These are phyloP conservation scores for Trichopus zeylanicus DNA, from an alignment of 116 monocot genomes.

Conservation along the genomic window DNA sequence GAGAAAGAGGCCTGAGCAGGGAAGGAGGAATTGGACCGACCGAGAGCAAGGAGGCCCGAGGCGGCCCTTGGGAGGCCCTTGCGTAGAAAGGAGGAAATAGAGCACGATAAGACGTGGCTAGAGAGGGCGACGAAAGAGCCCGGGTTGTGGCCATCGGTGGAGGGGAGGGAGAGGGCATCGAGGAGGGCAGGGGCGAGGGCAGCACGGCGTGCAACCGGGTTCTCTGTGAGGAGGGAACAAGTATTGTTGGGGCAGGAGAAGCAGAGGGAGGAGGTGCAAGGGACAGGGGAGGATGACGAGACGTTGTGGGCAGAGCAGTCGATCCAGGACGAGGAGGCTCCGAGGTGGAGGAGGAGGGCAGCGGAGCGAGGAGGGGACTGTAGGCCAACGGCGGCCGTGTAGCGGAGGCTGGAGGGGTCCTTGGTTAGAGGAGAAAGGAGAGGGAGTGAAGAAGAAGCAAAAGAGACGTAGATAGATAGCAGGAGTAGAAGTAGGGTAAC, in stretches of 20 bases:
- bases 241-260: conserved; percentile 45
- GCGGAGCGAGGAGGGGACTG: background rate
- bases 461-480: background rate
- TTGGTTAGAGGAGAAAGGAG: background rate
- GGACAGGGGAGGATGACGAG: background rate
- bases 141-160: conserved; percentile 24
- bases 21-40: conserved; percentile 8
- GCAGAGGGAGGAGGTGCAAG: conserved; percentile 9
- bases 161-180: conserved; percentile 19
- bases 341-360: background rate
- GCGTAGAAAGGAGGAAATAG: conserved; percentile 12
- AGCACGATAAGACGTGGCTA: conserved; percentile 43
- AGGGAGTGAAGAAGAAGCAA: background rate
- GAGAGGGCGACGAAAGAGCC: conserved; percentile 10
- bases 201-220: conserved; percentile 22
- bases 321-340: background rate
- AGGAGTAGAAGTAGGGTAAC: background rate
- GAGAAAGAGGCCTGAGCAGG: background rate
- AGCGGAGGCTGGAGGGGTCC: background rate
- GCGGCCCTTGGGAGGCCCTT: conserved; percentile 29
- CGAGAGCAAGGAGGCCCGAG: background rate
- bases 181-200: conserved; percentile 18
- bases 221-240: conserved; percentile 33
- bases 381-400: background rate
- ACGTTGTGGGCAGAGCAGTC: background rate